Percentiles rank a stretch among this genome's conserved stretches.
phyloP scores from a whole-genome alignment of 257 asterid species.

The Thymus mandschuricus region DNA sequence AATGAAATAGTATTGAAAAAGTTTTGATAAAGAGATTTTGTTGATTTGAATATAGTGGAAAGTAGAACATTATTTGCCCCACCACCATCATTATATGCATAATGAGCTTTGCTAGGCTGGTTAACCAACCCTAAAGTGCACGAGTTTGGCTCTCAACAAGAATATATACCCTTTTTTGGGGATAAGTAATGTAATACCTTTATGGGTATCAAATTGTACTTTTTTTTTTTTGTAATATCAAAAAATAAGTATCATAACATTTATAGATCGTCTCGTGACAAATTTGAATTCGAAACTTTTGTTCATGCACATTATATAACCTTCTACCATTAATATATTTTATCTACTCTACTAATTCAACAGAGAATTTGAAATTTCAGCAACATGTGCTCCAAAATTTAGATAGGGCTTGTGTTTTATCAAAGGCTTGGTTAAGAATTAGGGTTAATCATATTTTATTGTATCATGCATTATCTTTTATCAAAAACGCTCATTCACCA shows the following conservation, averaged over 20 bases:
- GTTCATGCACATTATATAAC: no score
- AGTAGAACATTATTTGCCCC: conserved; percentile 18
- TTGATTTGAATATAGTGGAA: background rate
- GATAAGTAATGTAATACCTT: background rate
- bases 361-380: background rate
- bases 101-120: conserved; percentile 42
- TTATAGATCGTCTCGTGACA: no score
- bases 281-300: no score
- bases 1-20: conserved; percentile 8
- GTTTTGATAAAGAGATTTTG: conserved; percentile 4
- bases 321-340: background rate
- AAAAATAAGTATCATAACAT: no score
- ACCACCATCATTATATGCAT: conserved; percentile 26
- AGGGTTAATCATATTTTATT: no score
- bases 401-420: no score
- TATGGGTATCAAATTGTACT: background rate
- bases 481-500: no score
- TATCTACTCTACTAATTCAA: no score
- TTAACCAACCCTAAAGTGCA: conserved; percentile 31
- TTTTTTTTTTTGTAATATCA: background rate
- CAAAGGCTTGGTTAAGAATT: background rate
- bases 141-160: conserved; percentile 19
- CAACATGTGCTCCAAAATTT: conserved; percentile 15
- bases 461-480: no score
- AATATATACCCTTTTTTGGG: background rate